Percentiles rank a stretch among this genome's conserved stretches.
phyloP scores from a whole-genome alignment of 441 rosid genomes.

The Pelargonium cotyledonis region DNA sequence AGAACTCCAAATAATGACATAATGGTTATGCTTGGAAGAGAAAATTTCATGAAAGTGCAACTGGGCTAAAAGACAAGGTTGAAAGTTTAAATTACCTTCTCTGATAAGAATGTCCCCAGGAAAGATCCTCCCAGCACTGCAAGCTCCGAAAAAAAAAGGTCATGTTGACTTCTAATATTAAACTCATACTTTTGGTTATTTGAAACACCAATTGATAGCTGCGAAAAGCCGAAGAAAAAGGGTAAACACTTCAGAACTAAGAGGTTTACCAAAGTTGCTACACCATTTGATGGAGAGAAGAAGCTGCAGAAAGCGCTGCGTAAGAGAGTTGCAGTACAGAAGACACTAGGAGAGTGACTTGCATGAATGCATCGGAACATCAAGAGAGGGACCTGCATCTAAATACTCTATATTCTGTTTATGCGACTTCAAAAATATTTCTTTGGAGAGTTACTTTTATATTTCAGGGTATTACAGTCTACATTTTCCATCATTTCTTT shows the following conservation, averaged over 20 bases:
- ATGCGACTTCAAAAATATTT: not conserved
- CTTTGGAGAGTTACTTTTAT: not conserved
- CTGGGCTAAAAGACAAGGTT: not conserved
- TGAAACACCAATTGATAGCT: not conserved
- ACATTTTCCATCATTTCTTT: not conserved
- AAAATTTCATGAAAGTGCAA: too few relatives aligned
- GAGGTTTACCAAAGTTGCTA: slow-evolving; percentile 67
- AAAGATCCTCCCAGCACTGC: slow-evolving; percentile 92
- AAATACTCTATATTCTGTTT: not conserved
- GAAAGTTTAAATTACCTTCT: slow-evolving; percentile 51
- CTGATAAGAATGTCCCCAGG: slow-evolving; percentile 83
- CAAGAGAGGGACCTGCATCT: not conserved
- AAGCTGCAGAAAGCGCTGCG: slow-evolving; percentile 90
- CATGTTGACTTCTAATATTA: not conserved
- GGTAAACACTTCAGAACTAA: slow-evolving; percentile 1
- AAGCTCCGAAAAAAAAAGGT: slow-evolving; percentile 35
- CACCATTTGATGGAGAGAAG: slow-evolving; percentile 89
- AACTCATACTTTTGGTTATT: not conserved
- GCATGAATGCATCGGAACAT: slow-evolving; percentile 14
- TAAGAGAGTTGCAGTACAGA: slow-evolving; percentile 5
- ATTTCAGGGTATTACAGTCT: not conserved
- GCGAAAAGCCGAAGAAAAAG: not conserved
- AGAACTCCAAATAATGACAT: not conserved
- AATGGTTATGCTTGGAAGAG: too few relatives aligned
- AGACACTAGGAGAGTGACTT: not conserved